phyloP scores from a whole-genome alignment of 2,329 filamentous ascomycete genomes.

The Curvularia sp. region DNA sequence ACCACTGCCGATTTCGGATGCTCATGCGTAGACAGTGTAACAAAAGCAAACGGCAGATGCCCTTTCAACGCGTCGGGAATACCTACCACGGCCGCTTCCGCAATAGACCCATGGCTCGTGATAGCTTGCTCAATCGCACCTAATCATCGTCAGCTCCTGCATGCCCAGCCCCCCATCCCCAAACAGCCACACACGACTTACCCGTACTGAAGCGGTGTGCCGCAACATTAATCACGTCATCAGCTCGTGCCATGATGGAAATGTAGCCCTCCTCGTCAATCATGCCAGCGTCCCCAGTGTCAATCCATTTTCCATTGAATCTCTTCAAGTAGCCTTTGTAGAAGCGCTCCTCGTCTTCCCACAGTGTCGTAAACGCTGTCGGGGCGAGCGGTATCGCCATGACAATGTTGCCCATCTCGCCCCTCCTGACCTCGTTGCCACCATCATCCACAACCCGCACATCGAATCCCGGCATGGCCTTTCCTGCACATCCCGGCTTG shows the following conservation, averaged over 20 bases:
- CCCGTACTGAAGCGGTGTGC: slow-evolving; percentile 89
- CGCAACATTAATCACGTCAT: slow-evolving; percentile 96
- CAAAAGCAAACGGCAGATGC: slow-evolving; percentile 89
- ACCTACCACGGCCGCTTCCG: slow-evolving; percentile 85
- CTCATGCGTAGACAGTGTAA: slow-evolving; percentile 65
- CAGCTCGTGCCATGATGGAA: slow-evolving; percentile 69
- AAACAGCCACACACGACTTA: slow-evolving; percentile 58
- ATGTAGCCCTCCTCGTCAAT: slow-evolving; percentile 76
- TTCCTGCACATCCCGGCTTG: slow-evolving; percentile 86
- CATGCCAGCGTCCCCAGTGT: slow-evolving; percentile 90
- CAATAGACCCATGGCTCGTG: slow-evolving; percentile 77
- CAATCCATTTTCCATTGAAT: slow-evolving; percentile 82
- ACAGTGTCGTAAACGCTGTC: slow-evolving; percentile 84
- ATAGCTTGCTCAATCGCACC: slow-evolving; percentile 92
- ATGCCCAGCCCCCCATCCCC: no score
- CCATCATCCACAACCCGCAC: slow-evolving; percentile 83
- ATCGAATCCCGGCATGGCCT: slow-evolving; percentile 90
- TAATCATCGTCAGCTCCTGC: slow-evolving; percentile 42
- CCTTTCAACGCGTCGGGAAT: slow-evolving; percentile 88
- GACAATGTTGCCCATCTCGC: slow-evolving; percentile 91
- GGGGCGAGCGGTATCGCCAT: slow-evolving; percentile 82
- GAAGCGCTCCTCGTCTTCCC: slow-evolving; percentile 85
- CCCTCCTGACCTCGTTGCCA: slow-evolving; percentile 72
- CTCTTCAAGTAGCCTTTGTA: slow-evolving; percentile 84
- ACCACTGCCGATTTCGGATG: slow-evolving; percentile 63